phyloP scores from a whole-genome alignment of 2,329 filamentous ascomycete species.

The Colletotrichum caudatum region DNA sequence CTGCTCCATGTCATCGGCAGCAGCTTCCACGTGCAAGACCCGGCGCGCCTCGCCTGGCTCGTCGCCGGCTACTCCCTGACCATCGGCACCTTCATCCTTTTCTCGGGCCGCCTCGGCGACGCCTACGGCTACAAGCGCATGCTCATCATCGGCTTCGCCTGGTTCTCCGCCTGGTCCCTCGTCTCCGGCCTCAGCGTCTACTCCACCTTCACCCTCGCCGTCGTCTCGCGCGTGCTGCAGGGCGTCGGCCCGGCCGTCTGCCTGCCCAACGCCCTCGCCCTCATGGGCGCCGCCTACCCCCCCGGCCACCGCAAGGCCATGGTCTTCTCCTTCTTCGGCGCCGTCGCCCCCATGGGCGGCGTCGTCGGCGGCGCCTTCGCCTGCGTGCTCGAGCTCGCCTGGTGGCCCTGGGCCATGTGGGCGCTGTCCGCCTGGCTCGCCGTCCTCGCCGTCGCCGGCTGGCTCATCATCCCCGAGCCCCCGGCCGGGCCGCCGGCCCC shows the following conservation, averaged over 20 bases:
- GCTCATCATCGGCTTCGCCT: conserved; percentile 66
- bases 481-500: conserved; percentile 40
- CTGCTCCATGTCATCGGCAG: conserved; percentile 34
- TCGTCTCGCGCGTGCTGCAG: conserved; percentile 62
- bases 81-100: conserved; percentile 69
- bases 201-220: conserved; percentile 43
- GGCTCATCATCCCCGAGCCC: conserved; percentile 52
- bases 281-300: conserved; percentile 69
- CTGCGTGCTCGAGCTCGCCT: conserved; percentile 53
- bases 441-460: conserved; percentile 49
- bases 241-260: conserved; percentile 72
- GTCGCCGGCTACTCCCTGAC: conserved; percentile 69
- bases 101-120: conserved; percentile 69
- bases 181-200: conserved; percentile 58
- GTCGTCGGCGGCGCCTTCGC: conserved; percentile 57
- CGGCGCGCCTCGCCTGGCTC: conserved; percentile 65
- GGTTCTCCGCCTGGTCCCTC: conserved; percentile 68
- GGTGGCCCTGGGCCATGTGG: conserved; percentile 65
- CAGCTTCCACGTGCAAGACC: conserved; percentile 32
- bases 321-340: conserved; percentile 65
- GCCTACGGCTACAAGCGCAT: conserved; percentile 69
- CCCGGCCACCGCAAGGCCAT: conserved; percentile 70
- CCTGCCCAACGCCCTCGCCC: conserved; percentile 73
- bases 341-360: conserved; percentile 60
- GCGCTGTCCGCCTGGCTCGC: conserved; percentile 53